A percentile compares a stretch with the other conserved stretches of the same genome.
These are phyloP conservation scores for Mortierella polycephala DNA, from an alignment of 371 early-diverging fungal genomes.

Conservation along the genomic window DNA sequence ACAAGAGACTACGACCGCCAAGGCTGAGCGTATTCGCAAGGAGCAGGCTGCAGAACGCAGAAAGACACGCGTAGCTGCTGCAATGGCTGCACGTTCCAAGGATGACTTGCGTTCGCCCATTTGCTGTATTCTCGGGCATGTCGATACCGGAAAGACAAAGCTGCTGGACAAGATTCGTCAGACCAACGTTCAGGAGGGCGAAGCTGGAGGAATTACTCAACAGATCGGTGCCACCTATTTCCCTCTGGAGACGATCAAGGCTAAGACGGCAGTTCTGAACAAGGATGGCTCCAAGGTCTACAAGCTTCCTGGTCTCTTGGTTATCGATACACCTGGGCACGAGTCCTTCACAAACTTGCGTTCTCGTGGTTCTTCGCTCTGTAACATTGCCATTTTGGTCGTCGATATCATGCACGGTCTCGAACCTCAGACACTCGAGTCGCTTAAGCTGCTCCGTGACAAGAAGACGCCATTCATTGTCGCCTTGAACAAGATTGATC, in stretches of 20 bases:
- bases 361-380: constrained; percentile 98
- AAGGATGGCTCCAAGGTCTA: constrained; percentile 64
- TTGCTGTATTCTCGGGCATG: constrained; percentile 99
- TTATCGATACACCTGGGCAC: constrained; percentile 99
- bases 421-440: constrained; percentile 99
- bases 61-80: constrained; percentile 77
- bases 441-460: constrained; percentile 92
- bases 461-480: constrained; percentile 99
- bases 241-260: constrained; percentile 94
- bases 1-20: constrained; percentile 68
- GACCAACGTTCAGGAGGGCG: constrained; percentile 99
- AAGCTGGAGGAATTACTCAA: constrained; percentile 99
- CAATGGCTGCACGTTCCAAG: constrained; percentile 86
- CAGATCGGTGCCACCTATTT: constrained; percentile 99
- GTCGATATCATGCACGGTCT: constrained; percentile 99
- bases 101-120: constrained; percentile 98
- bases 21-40: constrained; percentile 74
- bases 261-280: constrained; percentile 87
- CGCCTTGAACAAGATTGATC: constrained; percentile 99
- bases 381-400: constrained; percentile 99
- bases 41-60: constrained; percentile 86
- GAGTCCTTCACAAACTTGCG: constrained; percentile 99
- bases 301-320: constrained; percentile 97
- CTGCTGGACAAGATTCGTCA: constrained; percentile 99
- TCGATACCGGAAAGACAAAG: constrained; percentile 99